Percentiles rank a stretch among this genome's conserved stretches.
Evolutionary conservation across 331 rosid species (phyloP).

Genomic region (Stylosanthes scabra): DNA sequence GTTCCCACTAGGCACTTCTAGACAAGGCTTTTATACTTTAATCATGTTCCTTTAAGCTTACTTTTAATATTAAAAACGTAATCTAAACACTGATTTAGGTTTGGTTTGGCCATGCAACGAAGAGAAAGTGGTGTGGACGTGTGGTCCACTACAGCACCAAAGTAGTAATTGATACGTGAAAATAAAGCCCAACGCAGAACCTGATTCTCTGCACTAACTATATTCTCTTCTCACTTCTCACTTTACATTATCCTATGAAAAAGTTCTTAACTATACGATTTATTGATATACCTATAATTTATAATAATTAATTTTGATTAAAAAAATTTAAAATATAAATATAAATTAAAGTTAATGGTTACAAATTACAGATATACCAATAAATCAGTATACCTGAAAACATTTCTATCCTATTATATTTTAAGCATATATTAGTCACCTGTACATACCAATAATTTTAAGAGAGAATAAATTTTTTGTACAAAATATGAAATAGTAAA

Average conservation of each 20-base stretch:
- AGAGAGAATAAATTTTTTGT: no score
- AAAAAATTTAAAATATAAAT: no score
- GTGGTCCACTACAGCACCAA: slow-evolving; percentile 20
- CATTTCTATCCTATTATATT: no score
- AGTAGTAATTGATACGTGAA: slow-evolving; percentile 5
- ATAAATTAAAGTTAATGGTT: no score
- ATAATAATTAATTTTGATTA: no score
- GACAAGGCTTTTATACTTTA: background rate
- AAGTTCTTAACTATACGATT: no score
- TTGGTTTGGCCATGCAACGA: slow-evolving; percentile 9
- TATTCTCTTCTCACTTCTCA: background rate
- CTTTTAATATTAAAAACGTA: background rate
- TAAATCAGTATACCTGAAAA: no score
- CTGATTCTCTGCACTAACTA: background rate
- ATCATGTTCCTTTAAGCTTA: background rate
- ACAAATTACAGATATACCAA: no score
- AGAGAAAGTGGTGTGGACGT: slow-evolving; percentile 3
- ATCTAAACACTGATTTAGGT: background rate
- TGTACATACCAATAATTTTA: no score
- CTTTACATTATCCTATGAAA: background rate
- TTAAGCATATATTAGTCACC: no score
- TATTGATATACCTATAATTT: no score
- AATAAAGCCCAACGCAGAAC: slow-evolving; percentile 25
- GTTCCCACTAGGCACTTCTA: slow-evolving; percentile 4
- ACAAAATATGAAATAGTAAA: no score